Base-by-base conservation (phyloP, 2,329 filamentous ascomycete genomes). In the Colletotrichum liaoningense region DNA sequence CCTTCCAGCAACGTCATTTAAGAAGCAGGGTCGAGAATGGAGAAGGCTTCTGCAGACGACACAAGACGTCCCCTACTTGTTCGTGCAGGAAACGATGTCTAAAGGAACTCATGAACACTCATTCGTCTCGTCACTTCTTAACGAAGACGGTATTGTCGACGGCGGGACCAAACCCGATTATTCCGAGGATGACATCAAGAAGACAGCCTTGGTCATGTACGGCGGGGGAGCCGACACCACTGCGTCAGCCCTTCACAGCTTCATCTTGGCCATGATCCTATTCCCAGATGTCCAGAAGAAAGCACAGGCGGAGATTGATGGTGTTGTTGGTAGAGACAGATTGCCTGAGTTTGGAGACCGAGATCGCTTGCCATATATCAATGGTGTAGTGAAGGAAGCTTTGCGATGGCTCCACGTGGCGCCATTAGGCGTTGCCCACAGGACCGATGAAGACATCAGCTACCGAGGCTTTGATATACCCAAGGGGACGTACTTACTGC, bases 351-450 rank as follows among this genome's bases (percentile, higher is more conserved):
- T 85, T 79, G 83, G 85, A 22, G 88, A 91, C 75, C 82, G 83
- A 19, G 79, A 82, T 0, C 78, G 81, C 5, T 77, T 91, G 9
- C 88, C 88, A 0, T 91, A 91, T 75, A 77, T 90, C 35, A 83
- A 84, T 30, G 87, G 86, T 1, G 83, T 89, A 11, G 84, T 90
- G 28, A 89, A 90, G 72, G 90, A 92, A 74, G 84, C 86, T 1
- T 78, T 90, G 7, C 84, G 89, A 1, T 90, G 89, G 88, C 83
- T 88, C 6, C 87, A 88, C 0, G 85, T 89, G 0, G 84, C 85
- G 19, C 86, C 87, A 55, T 83, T 88, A 0, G 67, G 46, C 6
- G 26, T 87, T 0, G 79, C 83, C 0, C 83, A 86, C 67, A 77
- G 79, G 1, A 82, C 85, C 1, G 77, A 79, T 1, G 80, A 71